Conservation (phyloP, 495 filamentous ascomycete species). For the Jackrogersella multiformis region DNA sequence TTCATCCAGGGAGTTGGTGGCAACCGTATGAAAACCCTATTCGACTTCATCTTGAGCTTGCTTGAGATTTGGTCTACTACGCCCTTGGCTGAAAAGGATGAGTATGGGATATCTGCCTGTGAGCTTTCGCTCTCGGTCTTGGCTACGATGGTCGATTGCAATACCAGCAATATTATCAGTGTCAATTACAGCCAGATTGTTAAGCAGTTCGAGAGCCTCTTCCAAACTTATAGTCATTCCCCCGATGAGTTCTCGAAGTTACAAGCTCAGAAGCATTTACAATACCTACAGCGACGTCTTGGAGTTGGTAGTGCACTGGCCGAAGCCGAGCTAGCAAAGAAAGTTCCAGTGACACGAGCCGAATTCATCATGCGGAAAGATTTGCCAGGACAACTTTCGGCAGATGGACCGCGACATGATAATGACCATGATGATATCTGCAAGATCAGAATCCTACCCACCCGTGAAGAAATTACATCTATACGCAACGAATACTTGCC, state of each 20-base stretch:
- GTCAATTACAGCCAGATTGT: slow-evolving; percentile 36
- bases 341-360: slow-evolving; percentile 19
- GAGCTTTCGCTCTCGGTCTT: slow-evolving; percentile 46
- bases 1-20: slow-evolving; percentile 46
- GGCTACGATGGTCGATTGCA: slow-evolving; percentile 47
- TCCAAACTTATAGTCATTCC: slow-evolving; percentile 15
- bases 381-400: slow-evolving; percentile 62
- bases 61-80: slow-evolving; percentile 10
- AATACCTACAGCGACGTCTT: slow-evolving; percentile 45
- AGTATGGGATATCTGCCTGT: slow-evolving; percentile 27
- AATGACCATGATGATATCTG: slow-evolving; percentile 70
- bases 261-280: slow-evolving; percentile 42
- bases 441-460: slow-evolving; percentile 72
- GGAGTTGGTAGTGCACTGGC: slow-evolving; percentile 37
- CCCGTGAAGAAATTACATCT: slow-evolving; percentile 66
- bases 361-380: slow-evolving; percentile 56
- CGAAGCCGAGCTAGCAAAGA: background rate
- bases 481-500: slow-evolving; percentile 68
- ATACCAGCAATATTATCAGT: slow-evolving; percentile 48
- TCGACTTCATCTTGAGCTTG: slow-evolving; percentile 37
- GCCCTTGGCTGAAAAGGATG: slow-evolving; percentile 6
- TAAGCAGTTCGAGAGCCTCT: slow-evolving; percentile 4
- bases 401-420: slow-evolving; percentile 67
- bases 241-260: slow-evolving; percentile 43
- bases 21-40: slow-evolving; percentile 42